Evolutionary conservation across 495 filamentous ascomycete species (phyloP).

Genomic region (Hamigera avellanea): DNA sequence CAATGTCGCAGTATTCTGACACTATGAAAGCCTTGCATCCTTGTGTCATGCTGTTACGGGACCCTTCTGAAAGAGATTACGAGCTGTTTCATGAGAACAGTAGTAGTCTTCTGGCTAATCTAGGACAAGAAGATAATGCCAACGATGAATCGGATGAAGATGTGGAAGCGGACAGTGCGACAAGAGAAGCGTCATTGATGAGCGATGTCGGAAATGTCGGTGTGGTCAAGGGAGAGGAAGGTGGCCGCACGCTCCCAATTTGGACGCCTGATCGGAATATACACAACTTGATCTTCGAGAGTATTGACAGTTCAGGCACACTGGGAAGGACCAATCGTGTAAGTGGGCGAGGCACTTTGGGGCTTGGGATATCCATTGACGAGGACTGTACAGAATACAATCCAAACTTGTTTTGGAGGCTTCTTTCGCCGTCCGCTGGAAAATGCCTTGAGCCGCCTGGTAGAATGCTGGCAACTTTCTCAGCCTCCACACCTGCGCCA

Average conservation of each 20-base stretch:
- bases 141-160: slow-evolving; percentile 26
- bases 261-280: slow-evolving; percentile 45
- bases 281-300: slow-evolving; percentile 43
- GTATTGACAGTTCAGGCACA: slow-evolving; percentile 37
- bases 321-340: slow-evolving; percentile 42
- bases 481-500: slow-evolving; percentile 54
- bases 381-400: slow-evolving; percentile 40
- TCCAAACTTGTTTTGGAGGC: slow-evolving; percentile 34
- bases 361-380: not conserved
- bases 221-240: slow-evolving; percentile 16
- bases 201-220: slow-evolving; percentile 12
- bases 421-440: slow-evolving; percentile 51
- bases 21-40: slow-evolving; percentile 24
- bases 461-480: slow-evolving; percentile 46
- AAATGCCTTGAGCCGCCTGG: slow-evolving; percentile 39
- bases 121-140: slow-evolving; percentile 27
- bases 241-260: slow-evolving; percentile 29
- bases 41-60: slow-evolving; percentile 64
- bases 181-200: slow-evolving; percentile 7
- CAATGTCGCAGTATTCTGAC: slow-evolving; percentile 34
- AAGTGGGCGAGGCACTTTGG: slow-evolving; percentile 9
- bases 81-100: slow-evolving; percentile 39
- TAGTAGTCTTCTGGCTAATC: slow-evolving; percentile 13
- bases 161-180: slow-evolving; percentile 21
- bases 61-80: slow-evolving; percentile 57